Evolutionary conservation across 192 early-diverging fungal species (phyloP).

Genomic region (Backusella circina): DNA sequence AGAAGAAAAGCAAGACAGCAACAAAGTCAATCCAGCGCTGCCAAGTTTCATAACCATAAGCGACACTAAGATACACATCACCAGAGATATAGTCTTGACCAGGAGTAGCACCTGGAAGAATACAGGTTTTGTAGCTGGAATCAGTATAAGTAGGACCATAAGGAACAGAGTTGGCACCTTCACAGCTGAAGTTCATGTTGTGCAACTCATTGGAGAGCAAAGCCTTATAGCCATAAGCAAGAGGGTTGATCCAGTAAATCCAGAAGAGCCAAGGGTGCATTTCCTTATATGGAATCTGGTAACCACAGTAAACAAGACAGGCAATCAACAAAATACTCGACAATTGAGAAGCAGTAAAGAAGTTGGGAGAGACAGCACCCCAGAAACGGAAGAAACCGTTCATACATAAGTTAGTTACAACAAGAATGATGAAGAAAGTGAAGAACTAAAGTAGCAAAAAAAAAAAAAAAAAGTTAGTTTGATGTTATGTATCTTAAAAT

Average conservation of each 20-base stretch:
- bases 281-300: constrained; percentile 53
- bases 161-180: constrained; percentile 36
- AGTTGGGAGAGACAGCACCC: constrained; percentile 47
- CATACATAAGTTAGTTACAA: constrained; percentile 55
- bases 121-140: constrained; percentile 51
- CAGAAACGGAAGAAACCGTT: constrained; percentile 59
- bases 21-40: constrained; percentile 56
- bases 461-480: not conserved
- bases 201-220: constrained; percentile 70
- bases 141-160: constrained; percentile 46
- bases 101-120: constrained; percentile 49
- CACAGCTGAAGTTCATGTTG: constrained; percentile 24
- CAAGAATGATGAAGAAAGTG: constrained; percentile 57
- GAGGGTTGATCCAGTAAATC: constrained; percentile 70
- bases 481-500: not conserved
- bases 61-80: constrained; percentile 44
- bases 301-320: constrained; percentile 60
- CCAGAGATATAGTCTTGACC: constrained; percentile 45
- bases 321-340: constrained; percentile 55
- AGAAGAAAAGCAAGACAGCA: constrained; percentile 36
- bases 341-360: constrained; percentile 52
- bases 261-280: constrained; percentile 62
- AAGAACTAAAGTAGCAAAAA: constrained; percentile 32
- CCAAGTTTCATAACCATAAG: constrained; percentile 48
- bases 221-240: constrained; percentile 67